A percentile compares a stretch with the other conserved stretches of the same genome.
Conservation (phyloP, 2,329 filamentous ascomycete species). For the Arthrobotrys iridis region DNA sequence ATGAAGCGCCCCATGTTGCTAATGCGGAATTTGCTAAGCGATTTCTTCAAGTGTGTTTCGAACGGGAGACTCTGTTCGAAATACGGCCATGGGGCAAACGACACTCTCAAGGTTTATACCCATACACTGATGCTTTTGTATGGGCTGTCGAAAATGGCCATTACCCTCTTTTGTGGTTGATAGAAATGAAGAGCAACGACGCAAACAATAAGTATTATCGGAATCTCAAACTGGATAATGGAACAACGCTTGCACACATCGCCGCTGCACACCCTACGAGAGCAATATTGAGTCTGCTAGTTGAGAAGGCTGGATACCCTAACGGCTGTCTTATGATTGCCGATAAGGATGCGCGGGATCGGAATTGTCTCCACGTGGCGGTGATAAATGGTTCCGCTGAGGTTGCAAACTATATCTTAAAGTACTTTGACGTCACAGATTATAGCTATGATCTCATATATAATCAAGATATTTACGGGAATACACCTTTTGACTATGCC, state of each 20-base stretch:
- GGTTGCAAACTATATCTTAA: not conserved
- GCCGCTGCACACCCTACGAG: slow-evolving; percentile 11
- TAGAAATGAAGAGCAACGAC: not conserved
- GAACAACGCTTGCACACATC: not conserved
- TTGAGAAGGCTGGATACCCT: no score
- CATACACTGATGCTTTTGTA: slow-evolving; percentile 33
- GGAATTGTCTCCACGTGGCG: slow-evolving; percentile 15
- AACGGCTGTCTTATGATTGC: no score
- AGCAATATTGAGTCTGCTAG: not conserved
- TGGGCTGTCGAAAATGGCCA: slow-evolving; percentile 47
- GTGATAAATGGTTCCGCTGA: not conserved
- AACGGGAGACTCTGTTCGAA: slow-evolving; percentile 18
- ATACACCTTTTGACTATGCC: slow-evolving; percentile 29
- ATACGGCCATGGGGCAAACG: slow-evolving; percentile 40
- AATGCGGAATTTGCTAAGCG: not conserved
- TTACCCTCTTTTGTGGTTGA: not conserved
- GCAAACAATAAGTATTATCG: not conserved
- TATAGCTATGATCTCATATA: not conserved
- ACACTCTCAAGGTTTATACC: slow-evolving; percentile 12
- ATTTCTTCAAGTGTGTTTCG: no score
- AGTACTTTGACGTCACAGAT: not conserved
- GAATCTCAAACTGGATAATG: not conserved
- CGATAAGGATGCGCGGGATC: not conserved
- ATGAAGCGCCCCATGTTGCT: not conserved
- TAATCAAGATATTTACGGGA: slow-evolving; percentile 14